A percentile compares a stretch with the other conserved stretches of the same genome.
Conservation (phyloP, 2,329 filamentous ascomycete species). For the Colletotrichum sidae region DNA sequence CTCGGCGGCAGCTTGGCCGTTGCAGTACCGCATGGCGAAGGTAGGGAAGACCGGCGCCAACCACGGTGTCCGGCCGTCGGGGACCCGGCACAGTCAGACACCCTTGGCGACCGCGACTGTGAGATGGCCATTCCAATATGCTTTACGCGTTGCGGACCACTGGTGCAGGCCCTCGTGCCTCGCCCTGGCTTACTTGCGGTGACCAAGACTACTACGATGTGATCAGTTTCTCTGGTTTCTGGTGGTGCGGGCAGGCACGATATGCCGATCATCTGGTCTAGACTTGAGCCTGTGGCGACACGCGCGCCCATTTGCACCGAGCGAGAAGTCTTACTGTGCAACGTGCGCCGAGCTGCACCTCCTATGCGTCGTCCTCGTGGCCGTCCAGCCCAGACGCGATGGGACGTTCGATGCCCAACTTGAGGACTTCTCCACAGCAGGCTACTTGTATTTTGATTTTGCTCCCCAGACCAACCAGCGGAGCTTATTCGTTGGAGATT, state of each 20-base stretch:
- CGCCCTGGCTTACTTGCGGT: too few species aligned
- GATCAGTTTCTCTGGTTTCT: too few species aligned
- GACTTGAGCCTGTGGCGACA: too few species aligned
- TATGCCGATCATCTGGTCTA: too few species aligned
- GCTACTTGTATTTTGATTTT: not conserved
- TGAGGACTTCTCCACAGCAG: conserved; percentile 5
- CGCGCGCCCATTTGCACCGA: too few species aligned
- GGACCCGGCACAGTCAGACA: conserved; percentile 15
- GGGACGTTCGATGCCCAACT: not conserved
- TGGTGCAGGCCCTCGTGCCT: too few species aligned
- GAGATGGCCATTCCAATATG: too few species aligned
- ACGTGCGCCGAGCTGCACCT: conserved; percentile 5
- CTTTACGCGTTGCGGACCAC: too few species aligned
- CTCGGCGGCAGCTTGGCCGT: conserved; percentile 17
- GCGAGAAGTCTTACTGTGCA: too few species aligned
- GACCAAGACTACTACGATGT: too few species aligned
- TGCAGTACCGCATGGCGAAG: conserved; percentile 20
- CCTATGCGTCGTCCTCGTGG: not conserved
- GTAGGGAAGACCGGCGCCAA: conserved; percentile 2
- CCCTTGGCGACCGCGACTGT: conserved; percentile 11
- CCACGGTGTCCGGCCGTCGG: conserved; percentile 23
- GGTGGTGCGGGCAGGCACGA: too few species aligned
- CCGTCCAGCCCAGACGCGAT: conserved; percentile 11
- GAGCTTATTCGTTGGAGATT: not conserved
- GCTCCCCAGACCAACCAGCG: conserved; percentile 12